Evolutionary conservation across 148 eudicot genomes (phyloP), one percentile per base, ranked within the genome.

Genomic region (Spergularia bocconei): DNA sequence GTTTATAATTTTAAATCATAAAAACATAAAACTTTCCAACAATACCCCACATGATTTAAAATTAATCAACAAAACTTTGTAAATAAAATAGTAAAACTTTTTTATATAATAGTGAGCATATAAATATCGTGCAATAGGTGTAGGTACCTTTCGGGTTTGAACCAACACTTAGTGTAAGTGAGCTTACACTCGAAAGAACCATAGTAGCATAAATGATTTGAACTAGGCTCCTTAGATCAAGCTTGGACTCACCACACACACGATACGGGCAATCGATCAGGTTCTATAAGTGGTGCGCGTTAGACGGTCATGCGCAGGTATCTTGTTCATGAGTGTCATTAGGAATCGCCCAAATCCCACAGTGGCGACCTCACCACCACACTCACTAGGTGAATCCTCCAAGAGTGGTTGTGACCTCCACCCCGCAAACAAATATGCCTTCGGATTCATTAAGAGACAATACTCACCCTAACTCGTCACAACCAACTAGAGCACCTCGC

Each of bases 91-190:
- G n/a, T 19, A 9, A 17, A 1, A 16, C 23, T 1, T 41, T 41
- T 41, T 41, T 1, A 41, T 4, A 41, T 41, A 41, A 7, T 4
- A 5, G 44, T 17, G 68, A 15, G 68, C 47, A 38, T 64, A 64
- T 33, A 23, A 64, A 33, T 64, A 38, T 2, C 17, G 68, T 36
- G 17, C 36, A 16, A 16, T 59, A 15, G 47, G 47, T 63, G 17
- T 16, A 63, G 44, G 67, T 12, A 63, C 67, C 53, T 67, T 67
- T 29, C 54, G 15, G 67, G 55, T 67, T 48, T 44, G 56, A 67
- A 29, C 71, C 71, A 44, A 19, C 16, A 48, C 52, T 29, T 47
- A 67, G 71, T 67, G 56, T 67, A 67, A 5, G 48, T 67, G 33
- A 67, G 17, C 6, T 33, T 63, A 16, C 55, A n/a, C 55, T 15